These are phyloP conservation scores for Meripilus lineatus DNA, from an alignment of 1,284 basidiomycete species.

Conservation along the genomic window DNA sequence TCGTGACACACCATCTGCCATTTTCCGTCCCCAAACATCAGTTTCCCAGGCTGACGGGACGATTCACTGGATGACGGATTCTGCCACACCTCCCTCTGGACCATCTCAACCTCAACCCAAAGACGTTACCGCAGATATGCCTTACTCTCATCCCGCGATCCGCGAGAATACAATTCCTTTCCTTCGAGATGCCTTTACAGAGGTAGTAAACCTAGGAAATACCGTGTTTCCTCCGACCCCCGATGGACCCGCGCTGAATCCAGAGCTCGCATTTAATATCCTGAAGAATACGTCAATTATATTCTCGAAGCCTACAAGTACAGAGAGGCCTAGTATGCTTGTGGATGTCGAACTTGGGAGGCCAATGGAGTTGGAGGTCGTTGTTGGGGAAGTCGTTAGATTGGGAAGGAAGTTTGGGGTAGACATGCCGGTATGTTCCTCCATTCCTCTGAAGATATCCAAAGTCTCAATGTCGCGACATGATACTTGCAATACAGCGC, in stretches of 20 bases:
- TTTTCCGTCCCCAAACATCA: slow-evolving; percentile 39
- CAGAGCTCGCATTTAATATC: slow-evolving; percentile 33
- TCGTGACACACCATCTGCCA: slow-evolving; percentile 42
- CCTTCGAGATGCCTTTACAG: slow-evolving; percentile 39
- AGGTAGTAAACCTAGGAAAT: slow-evolving; percentile 43
- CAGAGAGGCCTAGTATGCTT: slow-evolving; percentile 55
- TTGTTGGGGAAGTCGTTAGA: slow-evolving; percentile 57
- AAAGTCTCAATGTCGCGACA: too few species aligned
- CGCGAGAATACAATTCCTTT: slow-evolving; percentile 42
- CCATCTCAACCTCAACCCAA: too few species aligned
- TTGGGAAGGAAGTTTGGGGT: slow-evolving; percentile 44
- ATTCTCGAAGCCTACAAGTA: slow-evolving; percentile 38
- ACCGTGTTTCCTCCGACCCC: slow-evolving; percentile 46
- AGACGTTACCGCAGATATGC: slow-evolving; percentile 33
- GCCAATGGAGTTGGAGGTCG: slow-evolving; percentile 64
- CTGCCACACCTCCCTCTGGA: slow-evolving; percentile 25
- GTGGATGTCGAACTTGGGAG: slow-evolving; percentile 48
- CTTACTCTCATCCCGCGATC: slow-evolving; percentile 33
- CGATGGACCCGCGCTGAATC: slow-evolving; percentile 35
- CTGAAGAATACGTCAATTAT: slow-evolving; percentile 36
- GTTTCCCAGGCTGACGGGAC: slow-evolving; percentile 9
- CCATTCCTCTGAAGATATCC: too few species aligned
- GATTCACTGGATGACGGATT: too few species aligned
- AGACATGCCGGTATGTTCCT: slow-evolving; percentile 45
- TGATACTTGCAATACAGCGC: too few species aligned